Conservation (phyloP, 768 basidiomycete genomes). For the Mycena vulgaris region DNA sequence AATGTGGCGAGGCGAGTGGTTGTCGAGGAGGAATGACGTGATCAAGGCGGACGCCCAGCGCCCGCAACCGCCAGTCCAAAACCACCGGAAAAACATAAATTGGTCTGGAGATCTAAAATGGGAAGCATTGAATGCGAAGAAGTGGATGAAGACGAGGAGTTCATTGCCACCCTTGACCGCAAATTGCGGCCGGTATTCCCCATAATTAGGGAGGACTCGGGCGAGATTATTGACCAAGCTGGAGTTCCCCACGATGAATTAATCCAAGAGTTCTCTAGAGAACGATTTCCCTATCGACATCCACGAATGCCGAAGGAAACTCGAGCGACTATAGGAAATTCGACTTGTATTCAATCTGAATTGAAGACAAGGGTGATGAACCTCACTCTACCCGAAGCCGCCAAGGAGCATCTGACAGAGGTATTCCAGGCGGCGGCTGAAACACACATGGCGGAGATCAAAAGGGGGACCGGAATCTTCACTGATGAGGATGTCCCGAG, state of each 20-base stretch:
- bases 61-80: not conserved
- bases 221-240: not conserved
- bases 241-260: not conserved
- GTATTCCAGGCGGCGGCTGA: not conserved
- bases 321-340: too few species aligned
- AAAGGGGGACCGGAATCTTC: not conserved
- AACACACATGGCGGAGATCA: not conserved
- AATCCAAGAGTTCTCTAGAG: slow-evolving; percentile 16
- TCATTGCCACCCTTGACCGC: too few species aligned
- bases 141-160: not conserved
- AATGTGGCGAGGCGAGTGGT: not conserved
- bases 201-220: not conserved
- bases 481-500: not conserved
- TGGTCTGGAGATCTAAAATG: not conserved
- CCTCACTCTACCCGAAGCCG: too few species aligned
- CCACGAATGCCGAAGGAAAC: too few species aligned
- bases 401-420: not conserved
- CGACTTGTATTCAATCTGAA: too few species aligned
- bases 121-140: not conserved
- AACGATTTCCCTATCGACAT: not conserved
- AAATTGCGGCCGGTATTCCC: not conserved
- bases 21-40: slow-evolving; percentile 7
- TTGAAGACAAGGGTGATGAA: too few species aligned
- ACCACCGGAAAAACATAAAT: not conserved
- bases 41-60: not conserved